Evolutionary conservation across 2,329 filamentous ascomycete genomes (phyloP).

Genomic region (Sarocladium strictum): DNA sequence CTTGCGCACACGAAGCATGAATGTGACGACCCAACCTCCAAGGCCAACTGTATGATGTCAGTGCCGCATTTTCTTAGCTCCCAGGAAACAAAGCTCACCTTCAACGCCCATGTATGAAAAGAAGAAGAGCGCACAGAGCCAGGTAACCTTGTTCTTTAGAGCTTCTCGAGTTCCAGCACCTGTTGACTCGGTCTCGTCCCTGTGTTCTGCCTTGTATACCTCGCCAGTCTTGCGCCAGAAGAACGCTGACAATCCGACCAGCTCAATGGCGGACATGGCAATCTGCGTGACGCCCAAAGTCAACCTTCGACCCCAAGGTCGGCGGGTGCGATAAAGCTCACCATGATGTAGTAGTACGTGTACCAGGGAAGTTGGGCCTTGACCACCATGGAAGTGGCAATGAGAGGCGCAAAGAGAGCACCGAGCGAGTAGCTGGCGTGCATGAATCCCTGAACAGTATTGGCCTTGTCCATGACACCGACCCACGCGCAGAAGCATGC

Average conservation of each 20-base stretch:
- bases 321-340: no score
- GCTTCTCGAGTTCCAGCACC: slow-evolving; percentile 30
- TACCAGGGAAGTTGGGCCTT: slow-evolving; percentile 57
- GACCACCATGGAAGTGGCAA: slow-evolving; percentile 63
- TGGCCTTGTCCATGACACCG: slow-evolving; percentile 62
- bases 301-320: no score
- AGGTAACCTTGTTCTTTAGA: slow-evolving; percentile 49
- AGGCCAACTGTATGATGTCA: slow-evolving; percentile 42
- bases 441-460: slow-evolving; percentile 60
- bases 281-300: no score
- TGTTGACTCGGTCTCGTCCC: slow-evolving; percentile 17
- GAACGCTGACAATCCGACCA: slow-evolving; percentile 39
- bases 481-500: slow-evolving; percentile 44
- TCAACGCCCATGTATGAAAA: slow-evolving; percentile 70
- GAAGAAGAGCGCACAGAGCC: slow-evolving; percentile 63
- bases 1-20: slow-evolving; percentile 67
- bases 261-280: slow-evolving; percentile 48
- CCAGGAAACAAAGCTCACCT: slow-evolving; percentile 25
- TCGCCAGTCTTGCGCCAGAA: slow-evolving; percentile 57
- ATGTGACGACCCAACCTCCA: slow-evolving; percentile 74
- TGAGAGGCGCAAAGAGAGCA: slow-evolving; percentile 55
- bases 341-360: slow-evolving; percentile 66
- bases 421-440: slow-evolving; percentile 62
- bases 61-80: background rate
- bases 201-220: slow-evolving; percentile 41